These are phyloP conservation scores for Pestalotiopsis sp. DNA, from an alignment of 2,329 filamentous ascomycete genomes.

Conservation along the genomic window DNA sequence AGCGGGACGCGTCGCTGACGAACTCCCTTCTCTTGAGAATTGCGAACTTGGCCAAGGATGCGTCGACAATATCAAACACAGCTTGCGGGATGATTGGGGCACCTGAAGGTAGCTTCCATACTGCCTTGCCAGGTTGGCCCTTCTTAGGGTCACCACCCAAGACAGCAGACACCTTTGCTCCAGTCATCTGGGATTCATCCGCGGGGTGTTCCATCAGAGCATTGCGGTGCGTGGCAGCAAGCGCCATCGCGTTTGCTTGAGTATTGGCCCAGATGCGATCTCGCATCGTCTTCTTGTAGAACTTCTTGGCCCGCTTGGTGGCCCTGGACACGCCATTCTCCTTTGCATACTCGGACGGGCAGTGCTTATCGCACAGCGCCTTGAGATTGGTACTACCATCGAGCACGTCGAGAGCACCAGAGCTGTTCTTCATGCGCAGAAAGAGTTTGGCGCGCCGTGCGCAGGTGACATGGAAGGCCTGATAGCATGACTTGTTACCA, in stretches of 20 bases:
- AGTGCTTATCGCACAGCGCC: slow-evolving; percentile 94
- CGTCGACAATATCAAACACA: slow-evolving; percentile 83
- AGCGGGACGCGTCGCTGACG: slow-evolving; percentile 88
- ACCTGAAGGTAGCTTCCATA: slow-evolving; percentile 92
- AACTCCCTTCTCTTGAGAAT: slow-evolving; percentile 86
- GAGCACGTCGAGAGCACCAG: slow-evolving; percentile 74
- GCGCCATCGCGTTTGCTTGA: slow-evolving; percentile 76
- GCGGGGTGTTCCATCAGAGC: slow-evolving; percentile 67
- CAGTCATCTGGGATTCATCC: slow-evolving; percentile 82
- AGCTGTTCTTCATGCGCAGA: slow-evolving; percentile 93
- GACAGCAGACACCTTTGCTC: slow-evolving; percentile 75
- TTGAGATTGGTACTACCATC: slow-evolving; percentile 82
- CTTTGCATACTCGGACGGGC: slow-evolving; percentile 81
- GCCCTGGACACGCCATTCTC: slow-evolving; percentile 83
- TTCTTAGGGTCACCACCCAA: slow-evolving; percentile 72
- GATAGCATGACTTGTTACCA: slow-evolving; percentile 94
- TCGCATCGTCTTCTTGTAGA: slow-evolving; percentile 87
- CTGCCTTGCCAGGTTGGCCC: slow-evolving; percentile 64
- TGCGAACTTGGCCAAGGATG: slow-evolving; percentile 77
- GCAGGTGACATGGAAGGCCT: slow-evolving; percentile 96
- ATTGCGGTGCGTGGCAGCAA: slow-evolving; percentile 71
- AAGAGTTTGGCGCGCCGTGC: slow-evolving; percentile 84
- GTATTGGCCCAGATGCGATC: slow-evolving; percentile 90
- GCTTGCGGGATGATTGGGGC: slow-evolving; percentile 91
- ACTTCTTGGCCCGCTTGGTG: slow-evolving; percentile 80